Percentiles rank a stretch among this genome's conserved stretches.
These are phyloP conservation scores for Canna indica DNA, from an alignment of 176 grass and related monocot species.

Conservation along the genomic window DNA sequence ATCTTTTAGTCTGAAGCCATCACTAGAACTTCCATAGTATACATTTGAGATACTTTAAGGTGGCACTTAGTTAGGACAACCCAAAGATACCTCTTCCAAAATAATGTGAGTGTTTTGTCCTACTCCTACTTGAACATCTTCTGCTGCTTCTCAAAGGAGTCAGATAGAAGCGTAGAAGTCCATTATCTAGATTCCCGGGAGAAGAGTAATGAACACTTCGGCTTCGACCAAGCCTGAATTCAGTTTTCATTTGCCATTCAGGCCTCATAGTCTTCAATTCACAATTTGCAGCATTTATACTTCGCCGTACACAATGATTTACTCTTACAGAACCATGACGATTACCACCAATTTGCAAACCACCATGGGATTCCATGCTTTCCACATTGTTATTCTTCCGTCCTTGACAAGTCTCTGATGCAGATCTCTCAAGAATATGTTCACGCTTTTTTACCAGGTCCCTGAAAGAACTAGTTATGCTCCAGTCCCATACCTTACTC, in stretches of 20 bases:
- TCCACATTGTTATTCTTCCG: conserved; percentile 35
- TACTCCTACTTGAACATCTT: conserved; percentile 36
- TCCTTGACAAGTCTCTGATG: conserved; percentile 56
- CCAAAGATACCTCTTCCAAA: conserved; percentile 63
- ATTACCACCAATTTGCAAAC: conserved; percentile 21
- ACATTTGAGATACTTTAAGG: background rate
- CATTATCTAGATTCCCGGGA: conserved; percentile 75
- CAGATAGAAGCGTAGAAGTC: conserved; percentile 75
- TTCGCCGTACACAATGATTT: conserved; percentile 17
- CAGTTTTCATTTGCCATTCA: conserved; percentile 49
- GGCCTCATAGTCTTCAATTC: conserved; percentile 24
- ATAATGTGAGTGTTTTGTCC: conserved; percentile 52
- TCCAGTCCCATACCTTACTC: conserved; percentile 77
- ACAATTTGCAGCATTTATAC: conserved; percentile 31
- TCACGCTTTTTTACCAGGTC: conserved; percentile 59
- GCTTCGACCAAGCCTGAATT: conserved; percentile 67
- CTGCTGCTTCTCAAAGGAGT: conserved; percentile 80
- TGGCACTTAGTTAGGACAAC: conserved; percentile 43
- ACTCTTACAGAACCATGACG: conserved; percentile 18
- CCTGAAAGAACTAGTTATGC: conserved; percentile 51
- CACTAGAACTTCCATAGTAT: background rate
- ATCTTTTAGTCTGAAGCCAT: background rate
- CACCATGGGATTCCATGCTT: conserved; percentile 20
- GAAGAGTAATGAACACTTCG: conserved; percentile 91
- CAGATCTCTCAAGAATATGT: conserved; percentile 56